A percentile compares a stretch with the other conserved stretches of the same genome.
Conservation (phyloP, 768 basidiomycete genomes). For the Trametes sanguinea region DNA sequence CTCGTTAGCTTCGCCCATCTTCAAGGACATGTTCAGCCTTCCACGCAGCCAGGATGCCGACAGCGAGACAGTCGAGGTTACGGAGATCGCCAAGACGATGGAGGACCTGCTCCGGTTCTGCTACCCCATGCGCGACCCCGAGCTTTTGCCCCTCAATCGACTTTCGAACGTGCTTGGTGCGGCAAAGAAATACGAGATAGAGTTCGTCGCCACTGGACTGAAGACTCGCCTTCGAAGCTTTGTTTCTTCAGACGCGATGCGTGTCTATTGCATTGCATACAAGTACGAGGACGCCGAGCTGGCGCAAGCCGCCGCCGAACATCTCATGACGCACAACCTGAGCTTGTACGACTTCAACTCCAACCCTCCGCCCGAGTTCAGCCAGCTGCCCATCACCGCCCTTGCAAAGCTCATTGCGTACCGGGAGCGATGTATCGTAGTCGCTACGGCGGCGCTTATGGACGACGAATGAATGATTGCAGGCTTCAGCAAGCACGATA, state of each 20-base stretch:
- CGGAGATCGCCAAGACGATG: constrained; percentile 21
- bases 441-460: too few relatives aligned
- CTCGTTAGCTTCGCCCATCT: constrained; percentile 43
- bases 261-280: constrained; percentile 20
- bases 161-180: constrained; percentile 14
- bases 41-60: constrained; percentile 11
- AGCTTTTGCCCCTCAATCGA: background rate
- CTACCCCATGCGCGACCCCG: constrained; percentile 16
- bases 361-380: background rate
- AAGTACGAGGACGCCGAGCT: background rate
- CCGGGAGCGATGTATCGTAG: background rate
- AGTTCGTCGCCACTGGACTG: background rate
- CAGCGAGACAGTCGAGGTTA: constrained; percentile 12
- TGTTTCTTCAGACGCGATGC: constrained; percentile 9
- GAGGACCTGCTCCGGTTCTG: constrained; percentile 16
- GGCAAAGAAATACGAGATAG: constrained; percentile 29
- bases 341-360: background rate
- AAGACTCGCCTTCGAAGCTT: background rate
- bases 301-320: constrained; percentile 4
- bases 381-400: background rate
- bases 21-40: constrained; percentile 36
- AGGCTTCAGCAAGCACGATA: too few relatives aligned
- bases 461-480: too few relatives aligned
- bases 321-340: too few relatives aligned
- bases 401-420: background rate